Base-by-base conservation (phyloP, 306 rosid species). In the Benincasa hispida region DNA sequence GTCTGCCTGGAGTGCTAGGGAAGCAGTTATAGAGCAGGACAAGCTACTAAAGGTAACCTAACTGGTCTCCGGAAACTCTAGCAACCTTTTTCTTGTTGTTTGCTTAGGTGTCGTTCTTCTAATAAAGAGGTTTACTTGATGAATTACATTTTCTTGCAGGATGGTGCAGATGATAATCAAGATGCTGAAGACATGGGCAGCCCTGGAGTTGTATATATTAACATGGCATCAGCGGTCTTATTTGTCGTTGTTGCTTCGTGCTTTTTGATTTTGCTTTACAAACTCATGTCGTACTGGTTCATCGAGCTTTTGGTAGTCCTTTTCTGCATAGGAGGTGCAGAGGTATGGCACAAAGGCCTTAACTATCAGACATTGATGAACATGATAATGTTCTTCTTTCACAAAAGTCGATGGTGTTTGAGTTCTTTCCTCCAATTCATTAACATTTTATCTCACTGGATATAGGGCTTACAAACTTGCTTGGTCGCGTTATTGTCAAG, bases 381-480 rank as follows among this genome's bases (percentile, higher is more conserved):
- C 50, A 54, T 57, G 25, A 32, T 11, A 37, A 67, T 22, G 11
- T 48, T n/a, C 68, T 60, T 60, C 5, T 28, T 60, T 45, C 17
- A 0, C 54, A 48, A 48, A 48, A 48, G 54, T 15, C n/a, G n/a
- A 48, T 14, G 10, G 28, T 21, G 28, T 55, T 5, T 1, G 24
- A 21, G 27, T 55, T 55, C 74, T 74, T 57, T 60, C 48, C 28
- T 75, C 67, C 19, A 70, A 34, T 62, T 34, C 79, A 81, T 51
- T 85, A 67, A 86, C 75, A 76, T 61, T 77, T 19, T 57, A 60
- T 63, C 84, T 82, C 79, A 57, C 75, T 86, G 82, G 61, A 54
- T 86, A 80, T 87, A 94, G 99, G 99, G 99, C 8, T 86, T 92
- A 86, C 99, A 90, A 86, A 90, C 96, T 78, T 92, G 99, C 85